These are phyloP conservation scores for Ogataea sp. DNA, from an alignment of 805 yeast species.

Conservation along the genomic window DNA sequence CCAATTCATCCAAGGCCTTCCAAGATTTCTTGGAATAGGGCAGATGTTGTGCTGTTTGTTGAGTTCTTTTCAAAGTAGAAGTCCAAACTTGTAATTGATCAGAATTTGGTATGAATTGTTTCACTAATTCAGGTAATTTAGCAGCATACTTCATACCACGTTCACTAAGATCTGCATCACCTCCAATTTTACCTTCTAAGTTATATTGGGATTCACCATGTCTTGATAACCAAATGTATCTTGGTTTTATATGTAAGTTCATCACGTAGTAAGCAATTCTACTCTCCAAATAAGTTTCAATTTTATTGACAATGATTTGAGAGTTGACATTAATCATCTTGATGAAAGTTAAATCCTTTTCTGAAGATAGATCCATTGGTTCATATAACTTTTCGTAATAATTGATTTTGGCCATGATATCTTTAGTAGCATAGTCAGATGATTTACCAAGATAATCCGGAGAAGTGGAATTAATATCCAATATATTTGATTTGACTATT, in stretches of 20 bases:
- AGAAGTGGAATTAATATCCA: slow-evolving; percentile 80
- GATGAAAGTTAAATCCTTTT: slow-evolving; percentile 69
- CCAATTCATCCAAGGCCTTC: slow-evolving; percentile 96
- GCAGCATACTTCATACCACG: slow-evolving; percentile 80
- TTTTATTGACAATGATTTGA: slow-evolving; percentile 80
- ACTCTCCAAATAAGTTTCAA: slow-evolving; percentile 82
- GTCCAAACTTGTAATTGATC: slow-evolving; percentile 89
- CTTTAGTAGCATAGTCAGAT: slow-evolving; percentile 63
- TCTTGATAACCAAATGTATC: slow-evolving; percentile 88
- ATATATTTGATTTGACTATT: slow-evolving; percentile 66
- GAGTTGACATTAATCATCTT: slow-evolving; percentile 83
- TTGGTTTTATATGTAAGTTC: slow-evolving; percentile 90
- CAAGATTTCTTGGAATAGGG: slow-evolving; percentile 81
- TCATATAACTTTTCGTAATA: slow-evolving; percentile 71
- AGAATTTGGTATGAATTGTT: slow-evolving; percentile 51
- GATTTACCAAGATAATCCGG: slow-evolving; percentile 72
- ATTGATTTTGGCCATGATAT: slow-evolving; percentile 65
- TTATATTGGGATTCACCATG: slow-evolving; percentile 95
- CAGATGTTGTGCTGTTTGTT: slow-evolving; percentile 79
- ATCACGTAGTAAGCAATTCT: slow-evolving; percentile 92
- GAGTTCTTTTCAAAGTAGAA: slow-evolving; percentile 83
- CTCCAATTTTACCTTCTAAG: slow-evolving; percentile 91
- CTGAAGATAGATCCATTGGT: slow-evolving; percentile 53
- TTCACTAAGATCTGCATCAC: slow-evolving; percentile 78
- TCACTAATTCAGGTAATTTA: slow-evolving; percentile 71